Percentiles rank a stretch among this genome's conserved stretches.
Conservation (phyloP, 345 rosid species). For the Cardamine occulta region DNA sequence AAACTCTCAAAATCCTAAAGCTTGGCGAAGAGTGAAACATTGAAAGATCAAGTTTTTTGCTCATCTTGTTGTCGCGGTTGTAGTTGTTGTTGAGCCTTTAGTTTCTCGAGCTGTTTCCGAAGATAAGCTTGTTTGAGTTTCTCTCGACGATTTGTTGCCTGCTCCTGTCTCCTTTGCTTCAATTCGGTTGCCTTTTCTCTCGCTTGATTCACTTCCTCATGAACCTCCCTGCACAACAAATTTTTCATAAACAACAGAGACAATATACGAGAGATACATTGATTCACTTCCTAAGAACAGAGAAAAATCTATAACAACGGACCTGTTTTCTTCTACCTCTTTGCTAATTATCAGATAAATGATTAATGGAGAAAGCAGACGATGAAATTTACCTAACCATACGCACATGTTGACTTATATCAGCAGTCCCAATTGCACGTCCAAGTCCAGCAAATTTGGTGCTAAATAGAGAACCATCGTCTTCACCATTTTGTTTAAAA, state of each 20-base stretch:
- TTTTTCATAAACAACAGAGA: not conserved
- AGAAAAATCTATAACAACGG: not conserved
- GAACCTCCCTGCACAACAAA: constrained; percentile 69
- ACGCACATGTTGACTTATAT: constrained; percentile 75
- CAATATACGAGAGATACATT: not conserved
- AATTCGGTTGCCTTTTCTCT: constrained; percentile 75
- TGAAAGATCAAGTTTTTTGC: constrained; percentile 4
- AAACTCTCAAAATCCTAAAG: not conserved
- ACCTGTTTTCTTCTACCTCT: not conserved
- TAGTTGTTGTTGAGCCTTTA: constrained; percentile 54
- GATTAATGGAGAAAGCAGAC: not conserved
- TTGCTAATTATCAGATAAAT: not conserved
- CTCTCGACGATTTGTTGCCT: constrained; percentile 74
- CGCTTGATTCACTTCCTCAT: constrained; percentile 84
- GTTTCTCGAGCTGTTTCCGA: constrained; percentile 78
- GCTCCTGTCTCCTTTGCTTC: constrained; percentile 74
- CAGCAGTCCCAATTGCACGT: constrained; percentile 56
- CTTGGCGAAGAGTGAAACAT: not conserved
- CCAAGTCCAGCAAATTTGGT: constrained; percentile 66
- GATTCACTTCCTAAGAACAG: not conserved
- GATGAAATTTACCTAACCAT: constrained; percentile 65
- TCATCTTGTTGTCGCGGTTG: constrained; percentile 28
- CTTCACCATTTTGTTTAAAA: constrained; percentile 43
- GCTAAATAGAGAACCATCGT: constrained; percentile 49
- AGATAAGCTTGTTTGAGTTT: constrained; percentile 86